Conservation (phyloP, 176 grass and related monocot genomes). For the Eremochloa ophiuroides region DNA sequence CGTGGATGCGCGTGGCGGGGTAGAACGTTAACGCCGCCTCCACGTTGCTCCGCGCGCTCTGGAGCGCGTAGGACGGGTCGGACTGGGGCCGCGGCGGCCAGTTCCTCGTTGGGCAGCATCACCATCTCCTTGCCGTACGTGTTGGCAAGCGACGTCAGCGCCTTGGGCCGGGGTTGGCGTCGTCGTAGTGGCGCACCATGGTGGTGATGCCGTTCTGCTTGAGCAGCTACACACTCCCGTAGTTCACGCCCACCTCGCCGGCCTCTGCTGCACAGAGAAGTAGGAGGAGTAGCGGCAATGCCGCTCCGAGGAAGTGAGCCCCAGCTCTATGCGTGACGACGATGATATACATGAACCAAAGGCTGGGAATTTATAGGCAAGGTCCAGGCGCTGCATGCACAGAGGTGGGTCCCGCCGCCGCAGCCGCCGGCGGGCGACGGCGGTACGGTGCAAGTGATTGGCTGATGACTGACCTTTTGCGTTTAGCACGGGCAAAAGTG, state of each 20-base stretch:
- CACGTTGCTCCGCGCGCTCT: slow-evolving; percentile 40
- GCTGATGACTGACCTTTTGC: too few species aligned
- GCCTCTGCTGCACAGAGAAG: neutral
- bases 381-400: too few species aligned
- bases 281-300: neutral
- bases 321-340: too few species aligned
- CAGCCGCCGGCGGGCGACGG: too few species aligned
- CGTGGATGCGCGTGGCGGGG: slow-evolving; percentile 51
- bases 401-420: too few species aligned
- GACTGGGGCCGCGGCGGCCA: slow-evolving; percentile 35
- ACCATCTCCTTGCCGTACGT: slow-evolving; percentile 52
- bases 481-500: too few species aligned
- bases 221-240: slow-evolving; percentile 55
- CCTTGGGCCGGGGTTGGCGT: slow-evolving; percentile 32
- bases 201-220: slow-evolving; percentile 36
- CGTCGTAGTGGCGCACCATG: slow-evolving; percentile 59
- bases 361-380: too few species aligned
- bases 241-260: slow-evolving; percentile 53
- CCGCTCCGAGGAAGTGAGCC: neutral
- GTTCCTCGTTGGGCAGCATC: slow-evolving; percentile 47
- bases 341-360: too few species aligned
- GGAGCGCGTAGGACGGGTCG: slow-evolving; percentile 21
- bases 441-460: too few species aligned
- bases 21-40: slow-evolving; percentile 28
- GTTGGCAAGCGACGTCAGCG: slow-evolving; percentile 43